These are phyloP conservation scores for Bretschneidera sinensis DNA, from an alignment of 345 rosid genomes.

Conservation along the genomic window DNA sequence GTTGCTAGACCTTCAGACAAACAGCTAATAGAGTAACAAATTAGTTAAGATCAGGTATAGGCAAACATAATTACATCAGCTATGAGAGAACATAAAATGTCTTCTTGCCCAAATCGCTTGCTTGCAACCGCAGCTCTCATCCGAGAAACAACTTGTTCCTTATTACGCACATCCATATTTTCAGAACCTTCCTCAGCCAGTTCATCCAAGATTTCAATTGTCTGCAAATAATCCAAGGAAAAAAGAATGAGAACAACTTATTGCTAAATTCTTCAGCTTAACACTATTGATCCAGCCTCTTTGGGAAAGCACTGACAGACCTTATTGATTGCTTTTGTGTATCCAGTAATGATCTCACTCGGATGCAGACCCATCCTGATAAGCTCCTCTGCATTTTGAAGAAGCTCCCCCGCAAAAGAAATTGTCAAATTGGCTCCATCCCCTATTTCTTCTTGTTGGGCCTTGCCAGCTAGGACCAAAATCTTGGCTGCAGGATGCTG, in stretches of 20 bases:
- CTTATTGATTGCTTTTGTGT: slow-evolving; percentile 68
- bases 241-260: neutral
- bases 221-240: slow-evolving; percentile 28
- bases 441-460: slow-evolving; percentile 98
- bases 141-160: slow-evolving; percentile 66
- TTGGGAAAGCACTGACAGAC: slow-evolving; percentile 17
- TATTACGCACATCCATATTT: slow-evolving; percentile 85
- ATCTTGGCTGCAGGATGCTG: slow-evolving; percentile 98
- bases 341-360: slow-evolving; percentile 95
- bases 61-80: slow-evolving; percentile 53
- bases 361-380: slow-evolving; percentile 93
- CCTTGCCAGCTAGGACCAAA: slow-evolving; percentile 86
- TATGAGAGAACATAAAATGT: slow-evolving; percentile 60
- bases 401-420: slow-evolving; percentile 93
- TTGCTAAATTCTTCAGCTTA: neutral
- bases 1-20: too few relatives aligned
- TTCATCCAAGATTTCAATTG: slow-evolving; percentile 57
- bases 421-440: slow-evolving; percentile 93
- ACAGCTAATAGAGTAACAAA: slow-evolving; percentile 13
- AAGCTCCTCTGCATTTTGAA: slow-evolving; percentile 93
- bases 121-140: slow-evolving; percentile 98
- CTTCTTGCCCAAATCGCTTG: slow-evolving; percentile 97
- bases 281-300: too few relatives aligned
- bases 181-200: slow-evolving; percentile 88
- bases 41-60: slow-evolving; percentile 1